Conservation (phyloP, 2,329 filamentous ascomycete species). For the Pyrenophora tritici-repentis region DNA sequence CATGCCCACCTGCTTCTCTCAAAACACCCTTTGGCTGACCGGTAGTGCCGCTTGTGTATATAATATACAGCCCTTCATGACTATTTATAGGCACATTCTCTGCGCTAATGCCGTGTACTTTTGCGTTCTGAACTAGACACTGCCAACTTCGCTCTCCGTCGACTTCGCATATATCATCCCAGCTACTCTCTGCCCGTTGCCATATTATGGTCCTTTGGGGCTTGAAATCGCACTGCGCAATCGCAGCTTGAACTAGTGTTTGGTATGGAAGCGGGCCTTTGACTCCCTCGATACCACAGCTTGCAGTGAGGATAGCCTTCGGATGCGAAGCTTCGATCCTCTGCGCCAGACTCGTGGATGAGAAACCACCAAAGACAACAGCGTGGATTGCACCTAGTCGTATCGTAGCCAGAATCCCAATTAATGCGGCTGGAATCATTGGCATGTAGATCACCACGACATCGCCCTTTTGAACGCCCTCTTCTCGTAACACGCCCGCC, state of each 20-base stretch:
- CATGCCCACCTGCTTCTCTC: slow-evolving; percentile 81
- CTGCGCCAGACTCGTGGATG: slow-evolving; percentile 35
- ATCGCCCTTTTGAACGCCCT: slow-evolving; percentile 81
- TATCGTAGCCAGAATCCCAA: slow-evolving; percentile 79
- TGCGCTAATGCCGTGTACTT: slow-evolving; percentile 68
- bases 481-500: slow-evolving; percentile 78
- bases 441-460: slow-evolving; percentile 94
- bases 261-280: slow-evolving; percentile 79
- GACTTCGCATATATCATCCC: slow-evolving; percentile 69
- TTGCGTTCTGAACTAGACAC: slow-evolving; percentile 71
- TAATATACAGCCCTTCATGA: slow-evolving; percentile 82
- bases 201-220: slow-evolving; percentile 76
- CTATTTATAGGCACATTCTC: slow-evolving; percentile 70
- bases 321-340: slow-evolving; percentile 74
- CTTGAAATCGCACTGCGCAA: slow-evolving; percentile 70
- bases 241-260: slow-evolving; percentile 74
- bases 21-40: slow-evolving; percentile 82
- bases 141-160: slow-evolving; percentile 71
- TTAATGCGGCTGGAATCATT: slow-evolving; percentile 88
- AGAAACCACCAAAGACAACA: slow-evolving; percentile 92
- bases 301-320: slow-evolving; percentile 78
- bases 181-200: slow-evolving; percentile 77
- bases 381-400: slow-evolving; percentile 88
- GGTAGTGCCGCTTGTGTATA: slow-evolving; percentile 84
- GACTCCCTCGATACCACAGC: slow-evolving; percentile 85